Evolutionary conservation across 2,329 filamentous ascomycete genomes (phyloP).

Genomic region (Botrytis medusae): DNA sequence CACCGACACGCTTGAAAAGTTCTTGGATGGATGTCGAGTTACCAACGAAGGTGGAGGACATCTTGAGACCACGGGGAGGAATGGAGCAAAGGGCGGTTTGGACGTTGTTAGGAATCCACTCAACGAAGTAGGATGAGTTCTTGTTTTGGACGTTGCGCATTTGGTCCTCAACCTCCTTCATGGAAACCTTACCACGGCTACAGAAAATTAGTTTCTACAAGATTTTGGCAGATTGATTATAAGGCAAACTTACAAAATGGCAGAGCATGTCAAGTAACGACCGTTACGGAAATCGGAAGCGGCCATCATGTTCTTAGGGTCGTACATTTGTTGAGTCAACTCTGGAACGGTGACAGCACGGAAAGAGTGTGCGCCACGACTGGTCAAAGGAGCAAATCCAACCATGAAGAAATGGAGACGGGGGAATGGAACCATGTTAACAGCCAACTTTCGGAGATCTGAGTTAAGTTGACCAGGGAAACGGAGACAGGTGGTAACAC

Average conservation of each 20-base stretch:
- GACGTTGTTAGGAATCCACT: conserved; percentile 99
- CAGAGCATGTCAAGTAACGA: conserved; percentile 98
- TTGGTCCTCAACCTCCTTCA: conserved; percentile 99
- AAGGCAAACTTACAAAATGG: conserved; percentile 70
- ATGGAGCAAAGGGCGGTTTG: conserved; percentile 99
- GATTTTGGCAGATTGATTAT: neutral
- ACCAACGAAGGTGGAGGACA: conserved; percentile 98
- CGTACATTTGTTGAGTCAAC: conserved; percentile 99
- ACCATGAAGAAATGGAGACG: conserved; percentile 99
- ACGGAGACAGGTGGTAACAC: conserved; percentile 96
- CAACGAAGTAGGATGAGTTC: conserved; percentile 99
- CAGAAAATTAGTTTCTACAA: conserved; percentile 38
- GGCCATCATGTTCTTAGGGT: conserved; percentile 99
- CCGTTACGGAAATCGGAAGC: conserved; percentile 99
- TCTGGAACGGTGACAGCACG: conserved; percentile 96
- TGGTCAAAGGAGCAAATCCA: conserved; percentile 97
- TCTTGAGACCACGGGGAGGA: conserved; percentile 94
- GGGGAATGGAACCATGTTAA: conserved; percentile 99
- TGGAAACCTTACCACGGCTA: conserved; percentile 97
- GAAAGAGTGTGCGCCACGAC: conserved; percentile 89
- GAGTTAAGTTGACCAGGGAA: conserved; percentile 99
- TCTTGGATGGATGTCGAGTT: conserved; percentile 99
- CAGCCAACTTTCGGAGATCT: conserved; percentile 97
- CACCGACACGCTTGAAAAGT: conserved; percentile 99
- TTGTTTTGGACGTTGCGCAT: conserved; percentile 99